phyloP scores from a whole-genome alignment of 2,329 filamentous ascomycete species.

The Pyrenochaeta sp. region DNA sequence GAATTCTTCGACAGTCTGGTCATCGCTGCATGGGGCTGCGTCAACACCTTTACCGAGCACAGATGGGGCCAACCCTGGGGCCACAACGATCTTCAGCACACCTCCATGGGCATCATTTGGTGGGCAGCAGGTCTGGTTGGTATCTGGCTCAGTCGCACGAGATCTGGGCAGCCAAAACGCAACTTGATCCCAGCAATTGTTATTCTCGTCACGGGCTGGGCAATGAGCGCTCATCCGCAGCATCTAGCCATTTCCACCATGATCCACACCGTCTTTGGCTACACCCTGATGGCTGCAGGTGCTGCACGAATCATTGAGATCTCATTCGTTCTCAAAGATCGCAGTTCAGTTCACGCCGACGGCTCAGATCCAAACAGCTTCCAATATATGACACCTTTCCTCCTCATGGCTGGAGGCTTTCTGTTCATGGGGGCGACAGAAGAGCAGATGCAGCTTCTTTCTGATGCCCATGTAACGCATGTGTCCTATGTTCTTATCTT shows the following conservation, averaged over 20 bases:
- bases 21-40: conserved; percentile 93
- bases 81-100: conserved; percentile 94
- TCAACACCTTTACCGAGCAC: conserved; percentile 98
- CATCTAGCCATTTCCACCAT: conserved; percentile 82
- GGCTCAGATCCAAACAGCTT: conserved; percentile 75
- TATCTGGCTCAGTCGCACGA: conserved; percentile 86
- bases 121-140: conserved; percentile 93
- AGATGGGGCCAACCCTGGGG: conserved; percentile 91
- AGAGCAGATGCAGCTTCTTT: conserved; percentile 87
- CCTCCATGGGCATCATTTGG: conserved; percentile 99
- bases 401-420: conserved; percentile 91
- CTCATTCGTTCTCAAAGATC: conserved; percentile 82
- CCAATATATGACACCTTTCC: conserved; percentile 73
- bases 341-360: conserved; percentile 68
- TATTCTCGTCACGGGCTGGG: conserved; percentile 91
- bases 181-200: conserved; percentile 94
- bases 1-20: conserved; percentile 95
- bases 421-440: conserved; percentile 98
- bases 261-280: conserved; percentile 89
- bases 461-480: conserved; percentile 78
- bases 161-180: conserved; percentile 84
- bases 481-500: conserved; percentile 92
- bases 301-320: conserved; percentile 88
- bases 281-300: conserved; percentile 92
- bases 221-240: conserved; percentile 92